These are phyloP conservation scores for Cyamopsis tetragonoloba DNA, from an alignment of 306 rosid genomes.

Conservation along the genomic window DNA sequence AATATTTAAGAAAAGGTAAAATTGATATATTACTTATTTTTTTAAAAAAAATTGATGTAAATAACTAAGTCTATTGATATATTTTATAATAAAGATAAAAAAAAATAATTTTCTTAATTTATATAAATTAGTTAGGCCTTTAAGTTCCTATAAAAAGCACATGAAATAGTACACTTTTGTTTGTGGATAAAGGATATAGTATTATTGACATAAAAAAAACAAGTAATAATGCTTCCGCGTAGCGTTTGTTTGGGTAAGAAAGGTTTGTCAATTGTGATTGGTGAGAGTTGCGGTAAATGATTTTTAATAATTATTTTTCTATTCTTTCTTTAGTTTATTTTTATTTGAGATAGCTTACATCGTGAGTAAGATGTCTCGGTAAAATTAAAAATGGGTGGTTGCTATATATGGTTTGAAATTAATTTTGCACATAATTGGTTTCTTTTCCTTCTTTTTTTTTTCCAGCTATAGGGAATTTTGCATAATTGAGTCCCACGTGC, in stretches of 20 bases:
- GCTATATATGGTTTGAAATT: background rate
- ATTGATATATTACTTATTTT: too few relatives aligned
- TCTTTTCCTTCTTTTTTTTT: constrained; percentile 1
- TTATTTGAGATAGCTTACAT: too few relatives aligned
- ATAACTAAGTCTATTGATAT: too few relatives aligned
- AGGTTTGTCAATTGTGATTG: constrained; percentile 23
- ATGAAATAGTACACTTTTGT: too few relatives aligned
- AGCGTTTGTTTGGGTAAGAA: constrained; percentile 2
- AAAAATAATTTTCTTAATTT: too few relatives aligned
- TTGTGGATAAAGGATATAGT: constrained; percentile 1
- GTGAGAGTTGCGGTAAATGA: constrained; percentile 13
- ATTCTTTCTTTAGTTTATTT: too few relatives aligned
- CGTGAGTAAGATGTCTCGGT: background rate
- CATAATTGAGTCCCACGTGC: constrained; percentile 34
- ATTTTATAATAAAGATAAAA: too few relatives aligned
- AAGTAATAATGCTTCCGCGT: constrained; percentile 14
- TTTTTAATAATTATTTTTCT: too few relatives aligned
- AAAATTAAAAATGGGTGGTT: constrained; percentile 26
- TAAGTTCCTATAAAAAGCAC: too few relatives aligned
- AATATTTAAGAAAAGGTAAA: too few relatives aligned
- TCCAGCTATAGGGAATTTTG: constrained; percentile 10
- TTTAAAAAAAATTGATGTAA: too few relatives aligned
- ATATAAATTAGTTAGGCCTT: too few relatives aligned
- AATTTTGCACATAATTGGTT: background rate
- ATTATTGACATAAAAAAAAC: constrained; percentile 20